Evolutionary conservation across 2,329 filamentous ascomycete genomes (phyloP).

Genomic region (Exophiala sp.): DNA sequence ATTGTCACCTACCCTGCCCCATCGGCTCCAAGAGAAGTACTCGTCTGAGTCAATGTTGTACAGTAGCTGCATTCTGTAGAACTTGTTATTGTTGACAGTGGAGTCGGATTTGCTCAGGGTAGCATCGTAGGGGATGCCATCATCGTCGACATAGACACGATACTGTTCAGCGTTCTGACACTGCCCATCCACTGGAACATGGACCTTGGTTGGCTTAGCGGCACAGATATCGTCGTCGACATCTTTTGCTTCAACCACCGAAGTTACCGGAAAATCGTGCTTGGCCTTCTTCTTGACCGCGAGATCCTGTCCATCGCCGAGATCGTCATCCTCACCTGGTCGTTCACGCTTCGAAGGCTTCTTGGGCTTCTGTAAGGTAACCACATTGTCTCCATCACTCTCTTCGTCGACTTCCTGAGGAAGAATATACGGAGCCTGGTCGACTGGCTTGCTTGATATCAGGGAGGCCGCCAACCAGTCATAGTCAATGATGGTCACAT

Average conservation of each 20-base stretch:
- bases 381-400: neutral
- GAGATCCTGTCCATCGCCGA: constrained; percentile 10
- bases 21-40: constrained; percentile 63
- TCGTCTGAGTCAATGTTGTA: constrained; percentile 29
- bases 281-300: constrained; percentile 6
- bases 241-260: constrained; percentile 15
- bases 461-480: constrained; percentile 20
- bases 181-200: constrained; percentile 49
- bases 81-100: constrained; percentile 40
- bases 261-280: neutral
- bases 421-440: constrained; percentile 8
- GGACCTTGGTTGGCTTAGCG: constrained; percentile 37
- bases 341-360: constrained; percentile 14
- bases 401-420: neutral
- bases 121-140: constrained; percentile 68
- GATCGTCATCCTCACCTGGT: constrained; percentile 9
- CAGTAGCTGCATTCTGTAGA: constrained; percentile 63
- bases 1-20: constrained; percentile 65
- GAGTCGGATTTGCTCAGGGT: constrained; percentile 73
- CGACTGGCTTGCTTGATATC: constrained; percentile 6
- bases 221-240: constrained; percentile 15
- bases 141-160: constrained; percentile 60
- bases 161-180: constrained; percentile 35
- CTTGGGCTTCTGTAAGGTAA: neutral
- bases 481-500: constrained; percentile 9